A percentile compares a stretch with the other conserved stretches of the same genome.
Evolutionary conservation across 805 yeast species (phyloP).

Genomic region (Suhomyces sp.): DNA sequence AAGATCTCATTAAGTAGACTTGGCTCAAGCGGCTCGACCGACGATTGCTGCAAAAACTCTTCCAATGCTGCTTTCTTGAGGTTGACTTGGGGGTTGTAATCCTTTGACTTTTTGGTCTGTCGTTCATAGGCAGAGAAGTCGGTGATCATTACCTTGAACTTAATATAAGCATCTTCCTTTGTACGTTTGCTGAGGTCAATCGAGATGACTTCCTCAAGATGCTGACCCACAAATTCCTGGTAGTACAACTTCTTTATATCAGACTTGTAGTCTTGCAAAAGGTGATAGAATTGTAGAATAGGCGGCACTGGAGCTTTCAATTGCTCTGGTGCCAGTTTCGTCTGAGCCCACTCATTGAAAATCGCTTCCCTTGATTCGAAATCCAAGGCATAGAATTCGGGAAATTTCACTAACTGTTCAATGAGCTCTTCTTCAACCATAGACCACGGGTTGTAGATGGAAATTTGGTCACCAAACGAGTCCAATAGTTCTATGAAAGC

Average conservation of each 20-base stretch:
- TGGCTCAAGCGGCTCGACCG: not conserved
- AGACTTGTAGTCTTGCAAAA: constrained; percentile 28
- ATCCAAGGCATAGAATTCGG: constrained; percentile 27
- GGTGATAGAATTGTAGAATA: constrained; percentile 17
- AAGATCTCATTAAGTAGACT: not conserved
- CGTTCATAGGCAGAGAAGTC: constrained; percentile 31
- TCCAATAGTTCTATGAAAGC: constrained; percentile 28
- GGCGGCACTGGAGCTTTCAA: constrained; percentile 10
- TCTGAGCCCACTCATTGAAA: constrained; percentile 25
- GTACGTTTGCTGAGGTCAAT: constrained; percentile 14
- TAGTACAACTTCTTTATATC: constrained; percentile 26
- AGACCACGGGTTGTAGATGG: constrained; percentile 37
- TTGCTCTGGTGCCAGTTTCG: not conserved
- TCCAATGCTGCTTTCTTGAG: constrained; percentile 28
- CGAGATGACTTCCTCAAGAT: constrained; percentile 12
- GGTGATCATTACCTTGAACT: constrained; percentile 24
- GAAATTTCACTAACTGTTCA: constrained; percentile 21
- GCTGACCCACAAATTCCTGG: constrained; percentile 22
- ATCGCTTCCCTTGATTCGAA: constrained; percentile 18
- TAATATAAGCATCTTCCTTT: constrained; percentile 23
- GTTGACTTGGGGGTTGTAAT: constrained; percentile 17
- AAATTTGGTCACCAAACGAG: constrained; percentile 19
- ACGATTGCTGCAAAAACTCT: constrained; percentile 15
- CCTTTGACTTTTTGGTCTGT: constrained; percentile 15
- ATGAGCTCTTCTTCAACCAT: constrained; percentile 36